Percentiles rank a stretch among this genome's conserved stretches.
phyloP scores from a whole-genome alignment of 176 grass and related monocot genomes.

The Oryza officinalis region DNA sequence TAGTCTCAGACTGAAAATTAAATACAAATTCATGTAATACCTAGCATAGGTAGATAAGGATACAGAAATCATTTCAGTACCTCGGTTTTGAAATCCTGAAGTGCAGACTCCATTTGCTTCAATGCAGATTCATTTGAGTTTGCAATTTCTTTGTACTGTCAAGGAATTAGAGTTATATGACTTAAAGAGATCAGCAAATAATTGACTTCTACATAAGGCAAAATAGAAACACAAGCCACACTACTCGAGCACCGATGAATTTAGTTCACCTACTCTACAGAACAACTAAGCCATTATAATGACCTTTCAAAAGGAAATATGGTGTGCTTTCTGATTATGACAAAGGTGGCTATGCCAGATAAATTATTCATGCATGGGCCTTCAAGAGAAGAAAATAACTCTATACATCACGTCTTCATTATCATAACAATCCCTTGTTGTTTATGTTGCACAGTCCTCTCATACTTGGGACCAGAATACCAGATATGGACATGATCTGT shows the following conservation, averaged over 20 bases:
- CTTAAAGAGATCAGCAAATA: conserved; percentile 31
- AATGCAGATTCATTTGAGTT: conserved; percentile 85
- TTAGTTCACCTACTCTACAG: neutral
- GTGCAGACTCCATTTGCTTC: conserved; percentile 87
- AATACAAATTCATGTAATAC: conserved; percentile 18
- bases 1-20: conserved; percentile 65
- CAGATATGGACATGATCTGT: neutral
- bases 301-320: neutral
- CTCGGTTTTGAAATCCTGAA: conserved; percentile 81
- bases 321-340: neutral
- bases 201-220: conserved; percentile 11
- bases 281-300: neutral
- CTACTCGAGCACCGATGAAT: neutral
- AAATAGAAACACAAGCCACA: neutral
- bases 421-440: neutral
- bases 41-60: neutral
- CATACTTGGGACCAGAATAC: neutral
- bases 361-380: neutral
- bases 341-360: neutral
- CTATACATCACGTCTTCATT: neutral
- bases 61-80: conserved; percentile 47
- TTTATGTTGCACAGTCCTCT: neutral
- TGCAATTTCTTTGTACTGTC: conserved; percentile 98
- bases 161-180: conserved; percentile 28
- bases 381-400: neutral